phyloP scores from a whole-genome alignment of 805 yeast genomes.

The Pichia rugopelliculosa region DNA sequence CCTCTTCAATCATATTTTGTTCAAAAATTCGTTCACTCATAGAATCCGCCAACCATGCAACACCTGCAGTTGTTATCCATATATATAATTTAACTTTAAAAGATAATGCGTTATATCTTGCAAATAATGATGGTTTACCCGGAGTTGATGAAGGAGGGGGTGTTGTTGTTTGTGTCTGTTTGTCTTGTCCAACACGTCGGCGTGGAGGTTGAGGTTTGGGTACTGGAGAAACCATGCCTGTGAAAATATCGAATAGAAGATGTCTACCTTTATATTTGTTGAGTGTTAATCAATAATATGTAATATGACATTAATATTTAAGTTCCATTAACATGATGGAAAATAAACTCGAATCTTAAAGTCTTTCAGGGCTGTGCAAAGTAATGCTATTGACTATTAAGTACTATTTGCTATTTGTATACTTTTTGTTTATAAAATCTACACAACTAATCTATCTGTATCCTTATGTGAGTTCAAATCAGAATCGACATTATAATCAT shows the following conservation, averaged over 20 bases:
- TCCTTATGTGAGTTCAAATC: not conserved
- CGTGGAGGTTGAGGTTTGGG: constrained; percentile 4
- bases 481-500: not conserved
- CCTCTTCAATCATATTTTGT: constrained; percentile 26
- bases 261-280: too few species aligned
- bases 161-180: not conserved
- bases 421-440: not conserved
- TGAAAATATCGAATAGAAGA: too few species aligned
- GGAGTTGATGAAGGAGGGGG: not conserved
- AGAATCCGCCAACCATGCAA: constrained; percentile 27
- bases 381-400: too few species aligned
- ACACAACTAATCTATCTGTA: not conserved
- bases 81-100: constrained; percentile 26
- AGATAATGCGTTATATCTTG: constrained; percentile 21
- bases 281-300: too few species aligned
- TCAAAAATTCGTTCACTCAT: constrained; percentile 24
- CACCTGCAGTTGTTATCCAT: constrained; percentile 26
- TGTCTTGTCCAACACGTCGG: not conserved
- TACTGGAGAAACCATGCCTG: not conserved
- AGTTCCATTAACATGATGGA: too few species aligned
- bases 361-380: not conserved
- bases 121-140: not conserved
- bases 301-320: too few species aligned
- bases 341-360: too few species aligned
- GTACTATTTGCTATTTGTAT: not conserved